phyloP scores from a whole-genome alignment of 208 protist species.

The Acanthamoeba sp. region DNA sequence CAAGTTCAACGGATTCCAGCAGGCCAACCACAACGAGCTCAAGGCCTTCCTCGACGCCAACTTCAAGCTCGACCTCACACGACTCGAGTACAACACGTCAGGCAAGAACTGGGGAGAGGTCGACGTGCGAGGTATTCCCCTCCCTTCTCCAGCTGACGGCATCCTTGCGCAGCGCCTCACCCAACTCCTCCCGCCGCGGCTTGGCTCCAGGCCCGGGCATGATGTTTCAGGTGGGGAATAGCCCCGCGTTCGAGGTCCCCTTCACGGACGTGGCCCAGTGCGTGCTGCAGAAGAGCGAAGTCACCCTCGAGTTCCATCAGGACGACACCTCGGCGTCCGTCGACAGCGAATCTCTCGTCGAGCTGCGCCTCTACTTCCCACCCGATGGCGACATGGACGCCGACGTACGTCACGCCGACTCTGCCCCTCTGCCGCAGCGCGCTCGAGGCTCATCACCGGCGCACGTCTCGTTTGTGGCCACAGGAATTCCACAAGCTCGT shows the following conservation, averaged over 20 bases:
- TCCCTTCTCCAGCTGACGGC: neutral
- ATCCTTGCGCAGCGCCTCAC: neutral
- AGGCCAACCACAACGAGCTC: constrained; percentile 60
- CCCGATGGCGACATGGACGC: constrained; percentile 53
- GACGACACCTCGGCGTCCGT: constrained; percentile 80
- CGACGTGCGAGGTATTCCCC: constrained; percentile 70
- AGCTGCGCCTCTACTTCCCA: constrained; percentile 81
- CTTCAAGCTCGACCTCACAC: constrained; percentile 76
- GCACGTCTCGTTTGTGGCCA: neutral
- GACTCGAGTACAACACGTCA: constrained; percentile 74
- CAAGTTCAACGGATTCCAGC: constrained; percentile 83
- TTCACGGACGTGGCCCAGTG: constrained; percentile 78
- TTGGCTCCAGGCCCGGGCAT: constrained; percentile 21
- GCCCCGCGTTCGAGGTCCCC: constrained; percentile 82
- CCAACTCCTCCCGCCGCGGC: neutral
- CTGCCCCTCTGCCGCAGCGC: neutral
- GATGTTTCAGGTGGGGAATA: constrained; percentile 75
- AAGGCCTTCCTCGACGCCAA: constrained; percentile 64
- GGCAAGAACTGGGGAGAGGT: constrained; percentile 84
- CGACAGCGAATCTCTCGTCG: constrained; percentile 77
- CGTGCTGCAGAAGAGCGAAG: constrained; percentile 76
- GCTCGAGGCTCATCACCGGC: neutral
- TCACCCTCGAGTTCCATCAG: constrained; percentile 80
- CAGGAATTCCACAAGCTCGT: constrained; percentile 80
- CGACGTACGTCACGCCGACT: neutral